Conservation (phyloP, 305 asterid species). For the Solanum hybrid region DNA sequence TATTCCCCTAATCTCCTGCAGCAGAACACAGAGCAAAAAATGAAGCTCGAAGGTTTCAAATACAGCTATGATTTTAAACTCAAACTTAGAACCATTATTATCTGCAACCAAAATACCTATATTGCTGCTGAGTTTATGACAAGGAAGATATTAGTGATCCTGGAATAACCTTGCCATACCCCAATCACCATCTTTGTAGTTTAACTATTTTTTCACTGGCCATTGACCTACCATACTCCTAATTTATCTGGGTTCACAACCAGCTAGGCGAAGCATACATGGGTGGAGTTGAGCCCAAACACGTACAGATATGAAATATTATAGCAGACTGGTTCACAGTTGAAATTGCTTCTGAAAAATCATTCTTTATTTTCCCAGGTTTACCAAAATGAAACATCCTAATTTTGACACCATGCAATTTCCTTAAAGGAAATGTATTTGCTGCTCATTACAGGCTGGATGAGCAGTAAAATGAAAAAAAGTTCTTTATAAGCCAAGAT, state of each 20-base stretch:
- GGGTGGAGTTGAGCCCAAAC: neutral
- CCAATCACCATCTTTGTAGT: neutral
- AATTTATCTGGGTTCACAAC: neutral
- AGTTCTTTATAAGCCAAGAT: neutral
- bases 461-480: neutral
- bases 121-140: neutral
- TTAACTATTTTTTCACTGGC: neutral
- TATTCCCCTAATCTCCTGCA: neutral
- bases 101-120: constrained; percentile 1
- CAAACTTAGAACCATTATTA: neutral
- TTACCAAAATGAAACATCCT: neutral
- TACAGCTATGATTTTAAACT: neutral
- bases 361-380: neutral
- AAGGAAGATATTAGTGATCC: neutral
- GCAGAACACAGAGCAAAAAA: neutral
- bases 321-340: neutral
- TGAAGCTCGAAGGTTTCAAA: neutral
- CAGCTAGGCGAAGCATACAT: neutral
- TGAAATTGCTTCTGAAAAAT: neutral
- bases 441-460: neutral
- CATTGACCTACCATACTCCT: neutral
- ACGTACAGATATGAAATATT: neutral
- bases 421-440: neutral
- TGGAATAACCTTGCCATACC: neutral
- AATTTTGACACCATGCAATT: neutral